Evolutionary conservation across 169 alveolate genomes (phyloP).

Genomic region (Plasmodium adleri): DNA sequence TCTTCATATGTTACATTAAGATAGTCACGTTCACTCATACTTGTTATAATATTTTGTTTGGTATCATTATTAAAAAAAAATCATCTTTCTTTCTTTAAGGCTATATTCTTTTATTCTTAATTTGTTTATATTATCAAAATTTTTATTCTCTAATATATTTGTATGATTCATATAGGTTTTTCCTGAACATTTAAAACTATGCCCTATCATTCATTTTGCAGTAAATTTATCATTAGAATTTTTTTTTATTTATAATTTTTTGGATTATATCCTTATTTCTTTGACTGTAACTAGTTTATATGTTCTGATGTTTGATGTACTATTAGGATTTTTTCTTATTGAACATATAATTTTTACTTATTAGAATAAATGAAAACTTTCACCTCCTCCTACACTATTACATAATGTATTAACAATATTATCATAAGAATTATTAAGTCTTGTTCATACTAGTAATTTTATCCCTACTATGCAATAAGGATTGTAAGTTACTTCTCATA

Average conservation of each 20-base stretch:
- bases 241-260: constrained; percentile 8
- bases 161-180: neutral
- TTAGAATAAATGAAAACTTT: too few relatives aligned
- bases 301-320: neutral
- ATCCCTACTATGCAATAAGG: neutral
- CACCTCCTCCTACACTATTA: constrained; percentile 1
- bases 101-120: neutral
- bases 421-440: constrained; percentile 32
- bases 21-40: too few relatives aligned
- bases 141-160: neutral
- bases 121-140: neutral
- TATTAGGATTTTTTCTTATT: too few relatives aligned
- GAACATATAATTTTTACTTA: too few relatives aligned
- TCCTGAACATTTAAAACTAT: neutral
- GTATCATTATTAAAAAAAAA: too few relatives aligned
- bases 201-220: neutral
- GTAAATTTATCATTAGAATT: neutral
- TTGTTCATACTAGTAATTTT: constrained; percentile 1
- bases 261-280: neutral
- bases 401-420: constrained; percentile 25
- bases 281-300: neutral
- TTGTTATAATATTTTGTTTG: too few relatives aligned
- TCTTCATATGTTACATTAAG: too few relatives aligned
- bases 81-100: neutral
- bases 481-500: constrained; percentile 15